Conservation (phyloP, 2,329 filamentous ascomycete species). For the Ceratocystis cubensis region DNA sequence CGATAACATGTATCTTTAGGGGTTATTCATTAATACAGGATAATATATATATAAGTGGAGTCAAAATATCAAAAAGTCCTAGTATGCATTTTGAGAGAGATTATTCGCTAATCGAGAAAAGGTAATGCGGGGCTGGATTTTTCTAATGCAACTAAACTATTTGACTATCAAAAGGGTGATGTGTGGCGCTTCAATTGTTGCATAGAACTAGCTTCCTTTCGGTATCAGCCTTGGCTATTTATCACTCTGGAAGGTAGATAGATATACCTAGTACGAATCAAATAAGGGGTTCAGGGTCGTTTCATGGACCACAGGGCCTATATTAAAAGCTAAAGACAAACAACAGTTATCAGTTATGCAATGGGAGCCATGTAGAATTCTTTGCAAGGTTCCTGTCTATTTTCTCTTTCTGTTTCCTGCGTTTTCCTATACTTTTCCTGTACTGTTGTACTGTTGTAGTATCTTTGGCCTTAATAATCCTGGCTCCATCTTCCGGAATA, state of each 20-base stretch:
- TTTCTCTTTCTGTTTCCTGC: neutral
- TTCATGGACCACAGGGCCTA: neutral
- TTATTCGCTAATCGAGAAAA: no score
- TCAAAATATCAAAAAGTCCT: no score
- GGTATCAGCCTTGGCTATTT: neutral
- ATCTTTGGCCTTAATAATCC: constrained; percentile 1
- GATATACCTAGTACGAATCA: neutral
- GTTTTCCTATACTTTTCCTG: neutral
- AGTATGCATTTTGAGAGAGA: no score
- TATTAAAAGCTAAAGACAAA: no score
- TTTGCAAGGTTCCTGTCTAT: neutral
- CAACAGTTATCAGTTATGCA: no score
- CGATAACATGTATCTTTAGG: neutral
- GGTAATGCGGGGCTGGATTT: no score
- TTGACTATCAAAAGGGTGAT: no score
- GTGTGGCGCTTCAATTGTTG: neutral
- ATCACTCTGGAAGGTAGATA: neutral
- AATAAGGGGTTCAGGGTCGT: neutral
- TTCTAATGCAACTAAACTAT: no score
- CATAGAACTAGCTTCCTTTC: neutral
- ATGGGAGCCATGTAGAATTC: neutral
- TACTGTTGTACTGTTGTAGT: neutral
- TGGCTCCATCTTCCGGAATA: neutral
- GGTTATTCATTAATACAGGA: constrained; percentile 1
- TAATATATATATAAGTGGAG: no score